These are phyloP conservation scores for Colletotrichum abscissum DNA, from an alignment of 2,329 filamentous ascomycete genomes.

Conservation along the genomic window DNA sequence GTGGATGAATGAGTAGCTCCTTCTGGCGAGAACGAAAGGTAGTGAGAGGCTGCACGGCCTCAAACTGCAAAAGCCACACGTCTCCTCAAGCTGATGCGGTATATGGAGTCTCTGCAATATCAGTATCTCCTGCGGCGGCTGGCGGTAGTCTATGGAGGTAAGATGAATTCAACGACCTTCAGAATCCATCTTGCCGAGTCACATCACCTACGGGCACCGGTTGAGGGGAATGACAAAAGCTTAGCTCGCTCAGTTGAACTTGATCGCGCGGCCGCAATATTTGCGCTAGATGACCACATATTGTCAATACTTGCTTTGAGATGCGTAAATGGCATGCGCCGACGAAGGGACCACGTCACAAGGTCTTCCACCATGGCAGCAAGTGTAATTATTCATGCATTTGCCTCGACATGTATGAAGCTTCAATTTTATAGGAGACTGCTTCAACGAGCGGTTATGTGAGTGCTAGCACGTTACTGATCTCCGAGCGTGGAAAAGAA, in stretches of 20 bases:
- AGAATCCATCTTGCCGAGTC: no score
- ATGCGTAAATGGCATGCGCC: not conserved
- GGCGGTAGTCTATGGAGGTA: no score
- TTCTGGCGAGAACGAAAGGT: slow-evolving; percentile 39
- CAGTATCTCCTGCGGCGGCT: not conserved
- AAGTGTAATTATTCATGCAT: slow-evolving; percentile 23
- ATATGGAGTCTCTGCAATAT: not conserved
- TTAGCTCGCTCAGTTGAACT: slow-evolving; percentile 38
- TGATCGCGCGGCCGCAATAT: slow-evolving; percentile 35
- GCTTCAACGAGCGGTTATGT: slow-evolving; percentile 39
- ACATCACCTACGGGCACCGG: no score
- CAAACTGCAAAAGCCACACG: slow-evolving; percentile 8
- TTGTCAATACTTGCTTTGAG: slow-evolving; percentile 29
- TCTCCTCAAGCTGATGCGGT: not conserved
- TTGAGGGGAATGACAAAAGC: slow-evolving; percentile 29
- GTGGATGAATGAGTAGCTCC: slow-evolving; percentile 39
- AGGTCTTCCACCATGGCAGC: slow-evolving; percentile 16
- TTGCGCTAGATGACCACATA: slow-evolving; percentile 38
- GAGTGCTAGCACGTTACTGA: slow-evolving; percentile 37
- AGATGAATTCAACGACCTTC: no score
- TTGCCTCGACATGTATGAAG: slow-evolving; percentile 34
- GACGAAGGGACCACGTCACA: slow-evolving; percentile 9
- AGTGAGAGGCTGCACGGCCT: slow-evolving; percentile 31
- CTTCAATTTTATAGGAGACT: slow-evolving; percentile 37
- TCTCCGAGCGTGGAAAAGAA: not conserved